Base-by-base conservation (phyloP, 768 basidiomycete genomes). In the Aureoboletus auriporus region DNA sequence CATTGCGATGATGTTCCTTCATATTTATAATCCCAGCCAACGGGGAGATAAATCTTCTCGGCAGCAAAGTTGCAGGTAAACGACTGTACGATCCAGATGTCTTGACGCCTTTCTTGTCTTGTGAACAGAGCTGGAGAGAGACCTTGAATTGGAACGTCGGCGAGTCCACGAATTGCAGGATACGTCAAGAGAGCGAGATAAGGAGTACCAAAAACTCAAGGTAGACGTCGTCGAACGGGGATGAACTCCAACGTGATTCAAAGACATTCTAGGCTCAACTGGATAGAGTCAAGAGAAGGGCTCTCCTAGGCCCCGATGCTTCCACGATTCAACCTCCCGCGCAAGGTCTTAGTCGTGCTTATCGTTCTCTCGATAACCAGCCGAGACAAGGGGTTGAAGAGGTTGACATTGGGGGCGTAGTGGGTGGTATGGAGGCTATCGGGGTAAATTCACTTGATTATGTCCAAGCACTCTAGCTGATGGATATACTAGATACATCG, bases 151-250 rank as follows among this genome's bases (percentile, higher is more conserved):
- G 26, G 90, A 93, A 65, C 77, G 86, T 28, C 76, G 87, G 17
- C 90, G 83, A 60, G 75, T 79, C 29, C 75, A 82, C 7, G 88
- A 90, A 20, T 63, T 89, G 26, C 86, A 89, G 57, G 89, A 93
- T 33, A 69, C 78, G 2, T 74, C 84, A 2, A 77, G 82, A 57
- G 89, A 91, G 58, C 76, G 83, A 57, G 90, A 92, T 52, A 90
- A 86, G 59, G 91, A 92, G 59, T 93, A 92, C 59, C 86, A 87
- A 47, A 91, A 89, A 61, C 77, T 93, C 35, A 93, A 92, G 75
- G 90, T 80, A 27, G 28, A 44, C 27, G 46, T 29, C 10, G 7
- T 40, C 33, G 1, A 39, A 14, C 17, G 23, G 35, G 31, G 31
- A 35, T 45, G 0, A 14, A 39, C n/a, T 26, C 39, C 28, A 26